Base-by-base conservation (phyloP, 2,329 filamentous ascomycete genomes). In the Diplodia sapinea region DNA sequence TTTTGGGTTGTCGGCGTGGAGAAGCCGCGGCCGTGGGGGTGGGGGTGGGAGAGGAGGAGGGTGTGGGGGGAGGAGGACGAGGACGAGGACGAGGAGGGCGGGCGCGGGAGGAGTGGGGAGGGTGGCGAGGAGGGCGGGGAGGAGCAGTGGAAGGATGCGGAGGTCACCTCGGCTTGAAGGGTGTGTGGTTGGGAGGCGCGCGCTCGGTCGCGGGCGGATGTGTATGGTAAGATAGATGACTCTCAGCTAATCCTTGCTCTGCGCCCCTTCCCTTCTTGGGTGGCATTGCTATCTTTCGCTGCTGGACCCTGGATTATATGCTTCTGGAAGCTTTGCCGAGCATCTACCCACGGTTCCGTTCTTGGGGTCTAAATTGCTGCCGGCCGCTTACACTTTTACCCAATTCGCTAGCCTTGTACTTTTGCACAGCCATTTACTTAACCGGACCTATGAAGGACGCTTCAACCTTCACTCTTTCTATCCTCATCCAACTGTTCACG, bases 1-100 rank as follows among this genome's bases (percentile, higher is more conserved):
- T 72, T 70, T 62, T 71, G 71, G 71, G 13, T 70, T n/a, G 31
- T 33, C 0, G 31, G 31, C 1, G 31, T 56, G 23, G 70, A 72
- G 66, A 72, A 71, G 62, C 71, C 71, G 56, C 13, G 33, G 13
- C 38, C 63, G 36, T 57, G 38, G 31, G 52, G 29, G 29, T 55
- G 52, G 52, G 52, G 31, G 20, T 36, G 52, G 52, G 31, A 17
- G 36, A 56, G 36, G 54, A 38, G 31, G 31, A 8, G 2, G 12
- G 31, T 9, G 3, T 17, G 11, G 33, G 4, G 15, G n/a, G 33
- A n/a, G n/a, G 23, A 36, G 20, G 31, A 33, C 1, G 33, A 36
- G 12, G 11, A 8, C 20, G n/a, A 40, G 36, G 54, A 38, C 17
- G 31, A 7, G 2, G 4, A 17, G 17, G 3, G 15, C 11, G 33